Percentiles rank a stretch among this genome's conserved stretches.
Conservation (phyloP, 805 yeast genomes). For the Candida parachauliodes region DNA sequence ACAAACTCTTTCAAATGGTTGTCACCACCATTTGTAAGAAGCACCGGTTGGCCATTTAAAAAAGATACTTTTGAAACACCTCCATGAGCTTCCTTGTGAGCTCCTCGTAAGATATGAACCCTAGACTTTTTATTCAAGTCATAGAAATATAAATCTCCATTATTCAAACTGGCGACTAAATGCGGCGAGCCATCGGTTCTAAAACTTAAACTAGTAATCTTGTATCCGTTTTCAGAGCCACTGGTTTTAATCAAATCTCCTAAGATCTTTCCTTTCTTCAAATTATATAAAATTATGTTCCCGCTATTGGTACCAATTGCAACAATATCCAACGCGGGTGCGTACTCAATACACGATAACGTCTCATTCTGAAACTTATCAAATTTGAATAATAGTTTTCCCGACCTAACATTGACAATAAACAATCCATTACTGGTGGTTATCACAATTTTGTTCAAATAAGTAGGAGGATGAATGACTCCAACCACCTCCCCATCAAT, state of each 20-base stretch:
- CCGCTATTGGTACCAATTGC: slow-evolving; percentile 78
- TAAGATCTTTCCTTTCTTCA: slow-evolving; percentile 58
- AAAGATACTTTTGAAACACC: slow-evolving; percentile 75
- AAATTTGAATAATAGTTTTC: slow-evolving; percentile 61
- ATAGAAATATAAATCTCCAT: slow-evolving; percentile 83
- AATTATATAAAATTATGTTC: slow-evolving; percentile 58
- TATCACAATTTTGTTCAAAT: slow-evolving; percentile 81
- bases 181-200: slow-evolving; percentile 89
- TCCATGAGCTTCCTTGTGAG: slow-evolving; percentile 71
- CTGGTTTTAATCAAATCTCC: slow-evolving; percentile 46
- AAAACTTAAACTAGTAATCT: slow-evolving; percentile 67
- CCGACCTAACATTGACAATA: slow-evolving; percentile 73
- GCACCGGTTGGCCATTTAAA: slow-evolving; percentile 86
- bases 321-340: slow-evolving; percentile 82
- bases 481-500: slow-evolving; percentile 71
- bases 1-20: slow-evolving; percentile 86
- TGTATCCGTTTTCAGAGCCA: slow-evolving; percentile 35
- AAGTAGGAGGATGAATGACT: slow-evolving; percentile 82
- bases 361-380: slow-evolving; percentile 36
- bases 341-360: slow-evolving; percentile 68
- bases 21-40: slow-evolving; percentile 88
- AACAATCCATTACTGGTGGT: slow-evolving; percentile 65
- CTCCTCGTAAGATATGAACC: slow-evolving; percentile 68
- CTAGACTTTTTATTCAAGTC: slow-evolving; percentile 72
- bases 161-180: slow-evolving; percentile 69